These are phyloP conservation scores for Calocybe gangraenosa DNA, from an alignment of 768 basidiomycete genomes.

Conservation along the genomic window DNA sequence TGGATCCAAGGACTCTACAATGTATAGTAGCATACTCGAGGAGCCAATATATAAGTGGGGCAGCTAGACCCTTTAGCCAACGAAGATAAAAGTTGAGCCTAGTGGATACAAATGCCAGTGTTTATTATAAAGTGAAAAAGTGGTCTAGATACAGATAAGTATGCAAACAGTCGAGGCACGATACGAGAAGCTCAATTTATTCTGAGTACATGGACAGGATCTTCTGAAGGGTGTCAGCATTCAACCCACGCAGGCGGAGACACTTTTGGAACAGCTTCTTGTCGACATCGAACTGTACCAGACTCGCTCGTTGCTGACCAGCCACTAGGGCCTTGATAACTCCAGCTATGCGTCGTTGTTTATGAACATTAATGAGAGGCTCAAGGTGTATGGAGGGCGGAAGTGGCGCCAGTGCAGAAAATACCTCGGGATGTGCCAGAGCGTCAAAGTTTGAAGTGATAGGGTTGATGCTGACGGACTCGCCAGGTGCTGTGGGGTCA, in stretches of 20 bases:
- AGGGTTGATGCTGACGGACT: slow-evolving; percentile 61
- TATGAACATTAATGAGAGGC: slow-evolving; percentile 85
- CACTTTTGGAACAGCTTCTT: slow-evolving; percentile 76
- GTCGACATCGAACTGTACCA: slow-evolving; percentile 65
- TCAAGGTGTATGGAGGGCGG: slow-evolving; percentile 78
- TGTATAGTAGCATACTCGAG: too few species aligned
- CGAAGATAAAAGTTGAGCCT: not conserved
- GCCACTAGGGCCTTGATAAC: slow-evolving; percentile 79
- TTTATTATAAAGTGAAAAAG: too few species aligned
- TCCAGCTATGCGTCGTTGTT: slow-evolving; percentile 76
- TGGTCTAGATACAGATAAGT: slow-evolving; percentile 15
- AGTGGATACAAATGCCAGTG: slow-evolving; percentile 9
- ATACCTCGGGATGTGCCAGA: slow-evolving; percentile 76
- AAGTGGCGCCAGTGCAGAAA: slow-evolving; percentile 64
- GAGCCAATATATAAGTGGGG: too few species aligned
- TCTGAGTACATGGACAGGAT: slow-evolving; percentile 28
- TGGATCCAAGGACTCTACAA: too few species aligned
- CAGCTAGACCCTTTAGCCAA: too few species aligned
- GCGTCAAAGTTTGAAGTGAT: slow-evolving; percentile 60
- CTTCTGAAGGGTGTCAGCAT: slow-evolving; percentile 49
- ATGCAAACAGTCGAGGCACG: slow-evolving; percentile 15
- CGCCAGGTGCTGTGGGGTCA: slow-evolving; percentile 77
- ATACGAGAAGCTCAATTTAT: slow-evolving; percentile 9
- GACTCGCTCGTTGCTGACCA: slow-evolving; percentile 78
- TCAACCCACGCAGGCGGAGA: slow-evolving; percentile 63